Percentiles rank a stretch among this genome's conserved stretches.
These are phyloP conservation scores for Lichina pygmaea DNA, from an alignment of 495 filamentous ascomycete genomes.

Conservation along the genomic window DNA sequence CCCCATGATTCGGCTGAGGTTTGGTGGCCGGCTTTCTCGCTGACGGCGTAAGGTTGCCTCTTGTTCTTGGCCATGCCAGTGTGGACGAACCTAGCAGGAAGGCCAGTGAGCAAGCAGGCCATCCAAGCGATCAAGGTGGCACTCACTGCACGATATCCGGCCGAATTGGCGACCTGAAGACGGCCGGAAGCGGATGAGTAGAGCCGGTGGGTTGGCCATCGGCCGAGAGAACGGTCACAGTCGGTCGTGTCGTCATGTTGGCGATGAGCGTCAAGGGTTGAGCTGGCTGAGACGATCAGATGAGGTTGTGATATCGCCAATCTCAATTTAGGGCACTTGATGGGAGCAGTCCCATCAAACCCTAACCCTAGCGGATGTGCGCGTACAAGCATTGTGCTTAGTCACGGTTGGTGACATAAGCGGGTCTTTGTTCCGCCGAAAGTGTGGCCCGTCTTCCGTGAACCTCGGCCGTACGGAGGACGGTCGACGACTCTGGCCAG, in stretches of 20 bases:
- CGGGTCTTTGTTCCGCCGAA: too few relatives aligned
- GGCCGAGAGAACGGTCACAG: slow-evolving; percentile 77
- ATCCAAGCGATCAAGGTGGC: neutral
- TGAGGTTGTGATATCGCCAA: neutral
- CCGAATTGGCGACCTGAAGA: slow-evolving; percentile 91
- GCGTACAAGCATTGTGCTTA: neutral
- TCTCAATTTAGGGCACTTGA: neutral
- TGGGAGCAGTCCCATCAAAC: neutral
- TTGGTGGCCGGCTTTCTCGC: slow-evolving; percentile 99
- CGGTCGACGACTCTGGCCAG: too few relatives aligned
- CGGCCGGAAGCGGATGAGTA: slow-evolving; percentile 71
- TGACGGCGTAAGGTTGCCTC: slow-evolving; percentile 97
- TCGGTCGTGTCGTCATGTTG: slow-evolving; percentile 80
- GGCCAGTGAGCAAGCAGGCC: neutral
- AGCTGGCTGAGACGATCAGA: neutral
- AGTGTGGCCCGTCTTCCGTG: too few relatives aligned
- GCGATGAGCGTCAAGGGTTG: neutral
- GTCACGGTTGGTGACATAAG: too few relatives aligned
- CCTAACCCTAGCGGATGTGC: neutral
- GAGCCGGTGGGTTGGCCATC: slow-evolving; percentile 73
- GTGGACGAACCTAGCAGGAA: slow-evolving; percentile 41
- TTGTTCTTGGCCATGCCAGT: slow-evolving; percentile 99
- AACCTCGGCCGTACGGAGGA: too few relatives aligned
- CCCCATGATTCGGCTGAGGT: slow-evolving; percentile 99
- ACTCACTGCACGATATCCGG: slow-evolving; percentile 89